Conservation (phyloP, 2,329 filamentous ascomycete genomes). For the Arthrobotrys sphaeroides region DNA sequence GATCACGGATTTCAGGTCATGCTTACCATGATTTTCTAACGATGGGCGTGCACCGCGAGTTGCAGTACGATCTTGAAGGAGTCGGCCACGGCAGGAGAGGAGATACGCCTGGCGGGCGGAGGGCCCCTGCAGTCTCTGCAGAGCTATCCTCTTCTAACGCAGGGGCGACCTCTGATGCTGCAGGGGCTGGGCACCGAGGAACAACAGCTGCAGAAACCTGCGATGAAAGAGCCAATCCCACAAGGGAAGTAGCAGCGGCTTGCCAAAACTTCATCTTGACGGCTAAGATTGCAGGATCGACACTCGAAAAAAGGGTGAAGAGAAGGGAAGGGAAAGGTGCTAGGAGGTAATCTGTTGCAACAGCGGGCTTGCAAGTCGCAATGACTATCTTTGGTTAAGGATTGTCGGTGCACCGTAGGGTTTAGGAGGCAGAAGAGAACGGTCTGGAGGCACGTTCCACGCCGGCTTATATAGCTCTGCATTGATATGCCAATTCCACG, state of each 20-base stretch:
- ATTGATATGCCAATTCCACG: background rate
- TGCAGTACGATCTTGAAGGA: conserved; percentile 8
- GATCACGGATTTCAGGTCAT: background rate
- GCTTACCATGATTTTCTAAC: conserved; percentile 34
- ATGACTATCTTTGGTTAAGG: background rate
- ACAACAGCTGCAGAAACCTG: conserved; percentile 5
- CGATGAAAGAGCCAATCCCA: conserved; percentile 9
- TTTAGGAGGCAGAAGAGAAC: background rate
- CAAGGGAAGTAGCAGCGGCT: background rate
- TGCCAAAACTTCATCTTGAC: background rate
- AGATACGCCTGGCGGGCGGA: background rate
- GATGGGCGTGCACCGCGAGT: conserved; percentile 11
- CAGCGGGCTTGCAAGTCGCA: background rate
- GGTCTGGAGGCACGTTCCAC: background rate
- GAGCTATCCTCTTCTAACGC: background rate
- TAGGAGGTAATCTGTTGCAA: background rate
- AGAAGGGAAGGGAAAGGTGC: background rate
- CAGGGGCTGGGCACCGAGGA: conserved; percentile 14
- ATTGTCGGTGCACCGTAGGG: background rate
- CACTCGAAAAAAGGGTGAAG: background rate
- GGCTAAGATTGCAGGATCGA: background rate
- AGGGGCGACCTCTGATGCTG: background rate
- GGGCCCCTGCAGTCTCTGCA: background rate
- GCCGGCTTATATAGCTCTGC: conserved; percentile 5
- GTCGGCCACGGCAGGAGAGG: conserved; percentile 21